Conservation (phyloP, 768 basidiomycete genomes). For the Glaciozyma antarctica region DNA sequence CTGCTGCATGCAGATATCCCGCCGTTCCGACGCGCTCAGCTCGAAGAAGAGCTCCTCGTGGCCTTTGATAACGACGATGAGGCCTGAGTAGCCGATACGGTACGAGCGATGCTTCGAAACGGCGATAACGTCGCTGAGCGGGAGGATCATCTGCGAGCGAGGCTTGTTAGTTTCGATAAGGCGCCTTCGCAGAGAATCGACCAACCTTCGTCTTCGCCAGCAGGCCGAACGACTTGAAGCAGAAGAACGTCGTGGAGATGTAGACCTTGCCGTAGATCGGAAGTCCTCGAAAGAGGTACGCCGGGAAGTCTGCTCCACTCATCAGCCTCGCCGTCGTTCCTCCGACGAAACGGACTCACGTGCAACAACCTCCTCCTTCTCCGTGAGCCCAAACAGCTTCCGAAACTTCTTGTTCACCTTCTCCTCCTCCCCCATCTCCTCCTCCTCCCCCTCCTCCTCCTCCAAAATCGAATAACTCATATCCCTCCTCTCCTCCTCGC, state of each 20-base stretch:
- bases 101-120: conserved; percentile 76
- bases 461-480: conserved; percentile 37
- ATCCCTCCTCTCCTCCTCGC: conserved; percentile 49
- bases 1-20: conserved; percentile 63
- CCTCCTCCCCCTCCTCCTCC: neutral
- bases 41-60: conserved; percentile 98
- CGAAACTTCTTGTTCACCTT: conserved; percentile 56
- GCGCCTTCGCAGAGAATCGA: conserved; percentile 11
- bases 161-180: conserved; percentile 4
- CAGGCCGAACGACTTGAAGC: conserved; percentile 82
- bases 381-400: conserved; percentile 71
- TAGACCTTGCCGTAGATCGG: conserved; percentile 81
- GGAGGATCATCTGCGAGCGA: conserved; percentile 73
- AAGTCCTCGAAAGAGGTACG: conserved; percentile 79
- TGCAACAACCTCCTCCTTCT: conserved; percentile 75
- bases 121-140: conserved; percentile 76
- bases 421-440: conserved; percentile 45
- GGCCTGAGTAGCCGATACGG: conserved; percentile 78
- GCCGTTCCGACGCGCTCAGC: conserved; percentile 68
- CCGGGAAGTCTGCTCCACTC: conserved; percentile 68
- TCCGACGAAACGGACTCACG: conserved; percentile 50
- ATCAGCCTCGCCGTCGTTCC: neutral
- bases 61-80: conserved; percentile 82
- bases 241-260: conserved; percentile 84
- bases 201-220: conserved; percentile 71